Base-by-base conservation (phyloP, 345 rosid genomes). In the Eucalyptus regnans region DNA sequence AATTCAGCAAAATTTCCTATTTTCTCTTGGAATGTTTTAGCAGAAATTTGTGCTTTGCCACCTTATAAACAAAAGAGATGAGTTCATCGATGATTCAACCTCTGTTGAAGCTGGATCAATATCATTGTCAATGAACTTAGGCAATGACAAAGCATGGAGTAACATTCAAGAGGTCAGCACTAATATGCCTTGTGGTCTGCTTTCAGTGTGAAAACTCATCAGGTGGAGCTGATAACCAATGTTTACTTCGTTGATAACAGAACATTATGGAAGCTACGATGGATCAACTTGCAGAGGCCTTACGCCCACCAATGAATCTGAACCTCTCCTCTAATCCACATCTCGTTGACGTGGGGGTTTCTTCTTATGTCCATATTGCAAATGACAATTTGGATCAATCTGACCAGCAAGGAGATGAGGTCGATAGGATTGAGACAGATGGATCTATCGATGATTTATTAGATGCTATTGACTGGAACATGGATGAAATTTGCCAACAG, bases 31-130 rank as follows among this genome's bases (percentile, higher is more conserved):
- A 50, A 52, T 86, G 60, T 86, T 44, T 44, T n/a, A 33, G 66
- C 58, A 25, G 87, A 86, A 54, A 43, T 52, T 50, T 86, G 66
- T 86, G 64, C 87, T 86, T 58, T 86, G 87, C 62, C 87, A 0
- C 62, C 87, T 52, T 25, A 43, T 86, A 86, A 86, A 86, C 41
- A 50, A 44, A 50, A 46, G 46, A 86, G 41, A n/a, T 58, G 87
- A n/a, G 29, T 51, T n/a, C 64, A 51, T 25, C 66, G 11, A 86
- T 37, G 46, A 25, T 33, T 51, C 56, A 41, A 9, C 48, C 17
- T 11, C 58, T 41, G 62, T 54, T 22, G 87, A 86, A 86, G n/a
- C 84, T 76, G 84, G 29, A 76, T 76, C 48, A 12, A 41, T 37
- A 44, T 76, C 48, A 76, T 11, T 7, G 27, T 76, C 22, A 44